These are phyloP conservation scores for Polygonum aviculare DNA, from an alignment of 148 eudicot species.

Conservation along the genomic window DNA sequence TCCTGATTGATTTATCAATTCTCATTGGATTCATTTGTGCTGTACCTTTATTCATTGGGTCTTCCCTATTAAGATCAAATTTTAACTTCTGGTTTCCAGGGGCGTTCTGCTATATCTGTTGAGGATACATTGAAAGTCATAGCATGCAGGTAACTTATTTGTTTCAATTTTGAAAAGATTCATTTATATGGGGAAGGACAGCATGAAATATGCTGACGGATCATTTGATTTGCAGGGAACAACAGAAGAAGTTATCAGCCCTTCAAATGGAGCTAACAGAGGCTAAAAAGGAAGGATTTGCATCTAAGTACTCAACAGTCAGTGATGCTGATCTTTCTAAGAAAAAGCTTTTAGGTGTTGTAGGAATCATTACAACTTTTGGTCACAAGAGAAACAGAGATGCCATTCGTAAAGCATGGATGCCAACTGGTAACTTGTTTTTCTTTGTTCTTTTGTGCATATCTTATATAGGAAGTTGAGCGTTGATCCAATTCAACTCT, in stretches of 20 bases:
- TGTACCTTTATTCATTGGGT: neutral
- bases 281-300: conserved; percentile 66
- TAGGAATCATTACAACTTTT: conserved; percentile 63
- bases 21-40: neutral
- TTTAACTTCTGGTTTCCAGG: conserved; percentile 33
- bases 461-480: neutral
- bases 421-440: conserved; percentile 53
- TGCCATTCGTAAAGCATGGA: conserved; percentile 90
- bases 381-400: conserved; percentile 72
- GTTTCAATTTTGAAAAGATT: neutral
- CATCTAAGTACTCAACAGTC: conserved; percentile 35
- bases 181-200: neutral
- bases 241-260: conserved; percentile 60
- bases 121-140: conserved; percentile 74
- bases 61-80: neutral
- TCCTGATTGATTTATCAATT: neutral
- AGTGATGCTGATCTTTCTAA: conserved; percentile 26
- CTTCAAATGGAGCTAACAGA: conserved; percentile 74
- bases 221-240: conserved; percentile 42
- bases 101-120: conserved; percentile 60
- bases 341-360: conserved; percentile 65
- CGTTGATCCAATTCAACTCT: neutral
- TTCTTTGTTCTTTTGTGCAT: neutral
- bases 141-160: conserved; percentile 50
- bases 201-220: conserved; percentile 3